phyloP scores from a whole-genome alignment of 176 grass and related monocot species.

The Stipa capillata region DNA sequence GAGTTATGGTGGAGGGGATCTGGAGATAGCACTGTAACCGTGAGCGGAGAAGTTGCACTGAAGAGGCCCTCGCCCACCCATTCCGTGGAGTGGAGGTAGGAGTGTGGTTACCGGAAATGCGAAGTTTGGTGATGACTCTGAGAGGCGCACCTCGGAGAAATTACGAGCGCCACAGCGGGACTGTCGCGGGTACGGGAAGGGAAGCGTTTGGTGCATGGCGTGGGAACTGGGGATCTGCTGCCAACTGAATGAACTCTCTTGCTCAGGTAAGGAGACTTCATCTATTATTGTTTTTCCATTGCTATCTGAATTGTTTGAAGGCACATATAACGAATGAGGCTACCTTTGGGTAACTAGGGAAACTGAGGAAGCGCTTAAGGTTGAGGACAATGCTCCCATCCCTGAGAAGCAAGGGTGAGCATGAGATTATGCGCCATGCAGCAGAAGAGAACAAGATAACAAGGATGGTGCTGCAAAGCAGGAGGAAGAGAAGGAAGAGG shows the following conservation, averaged over 20 bases:
- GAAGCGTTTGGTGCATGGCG: slow-evolving; percentile 65
- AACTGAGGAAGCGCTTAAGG: slow-evolving; percentile 51
- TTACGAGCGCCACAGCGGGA: slow-evolving; percentile 77
- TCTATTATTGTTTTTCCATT: not conserved
- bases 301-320: not conserved
- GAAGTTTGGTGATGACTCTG: slow-evolving; percentile 48
- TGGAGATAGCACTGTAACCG: slow-evolving; percentile 19
- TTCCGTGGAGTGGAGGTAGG: slow-evolving; percentile 39
- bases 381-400: slow-evolving; percentile 36
- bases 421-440: slow-evolving; percentile 19
- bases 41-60: slow-evolving; percentile 31
- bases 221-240: slow-evolving; percentile 71
- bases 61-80: slow-evolving; percentile 40
- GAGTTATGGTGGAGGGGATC: slow-evolving; percentile 24
- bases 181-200: slow-evolving; percentile 55
- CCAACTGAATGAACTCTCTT: slow-evolving; percentile 49
- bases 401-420: slow-evolving; percentile 46
- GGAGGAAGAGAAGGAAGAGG: slow-evolving; percentile 78
- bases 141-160: slow-evolving; percentile 50
- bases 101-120: slow-evolving; percentile 49
- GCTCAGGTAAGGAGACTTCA: slow-evolving; percentile 39
- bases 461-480: slow-evolving; percentile 44
- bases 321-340: not conserved
- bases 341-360: slow-evolving; percentile 35
- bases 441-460: slow-evolving; percentile 34